A percentile compares a stretch with the other conserved stretches of the same genome.
These are phyloP conservation scores for Sarocladiaceae sp. DNA, from an alignment of 2,329 filamentous ascomycete species.

Conservation along the genomic window DNA sequence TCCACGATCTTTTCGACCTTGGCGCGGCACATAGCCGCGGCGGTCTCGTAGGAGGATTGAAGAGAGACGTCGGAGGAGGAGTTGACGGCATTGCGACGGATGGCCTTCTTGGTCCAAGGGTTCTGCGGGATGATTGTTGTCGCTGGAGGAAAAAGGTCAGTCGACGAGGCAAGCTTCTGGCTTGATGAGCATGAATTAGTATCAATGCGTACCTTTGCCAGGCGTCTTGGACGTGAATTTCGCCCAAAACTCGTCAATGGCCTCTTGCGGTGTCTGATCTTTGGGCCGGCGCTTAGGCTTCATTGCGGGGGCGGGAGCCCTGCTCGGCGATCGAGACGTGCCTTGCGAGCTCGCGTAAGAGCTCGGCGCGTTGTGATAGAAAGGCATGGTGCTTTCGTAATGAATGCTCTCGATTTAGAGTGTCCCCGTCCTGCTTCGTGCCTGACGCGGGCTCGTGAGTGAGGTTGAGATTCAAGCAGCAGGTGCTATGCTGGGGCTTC, in stretches of 20 bases:
- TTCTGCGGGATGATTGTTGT: conserved; percentile 66
- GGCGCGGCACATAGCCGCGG: conserved; percentile 59
- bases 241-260: conserved; percentile 66
- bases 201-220: conserved; percentile 52
- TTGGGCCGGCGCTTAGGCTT: conserved; percentile 20
- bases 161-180: neutral
- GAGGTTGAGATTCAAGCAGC: too few relatives aligned
- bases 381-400: too few relatives aligned
- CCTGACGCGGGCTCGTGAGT: too few relatives aligned
- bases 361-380: too few relatives aligned
- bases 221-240: conserved; percentile 65
- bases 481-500: too few relatives aligned
- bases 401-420: too few relatives aligned
- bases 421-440: too few relatives aligned
- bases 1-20: conserved; percentile 56
- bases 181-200: too few relatives aligned
- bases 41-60: conserved; percentile 65
- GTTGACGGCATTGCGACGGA: conserved; percentile 45
- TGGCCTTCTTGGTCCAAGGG: conserved; percentile 54
- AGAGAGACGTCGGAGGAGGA: conserved; percentile 47
- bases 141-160: conserved; percentile 30
- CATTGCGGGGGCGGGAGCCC: neutral
- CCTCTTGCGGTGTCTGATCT: conserved; percentile 58
- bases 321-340: neutral
- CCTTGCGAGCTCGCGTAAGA: too few relatives aligned